These are phyloP conservation scores for Chlorociboria aeruginascens DNA, from an alignment of 495 filamentous ascomycete genomes.

Conservation along the genomic window DNA sequence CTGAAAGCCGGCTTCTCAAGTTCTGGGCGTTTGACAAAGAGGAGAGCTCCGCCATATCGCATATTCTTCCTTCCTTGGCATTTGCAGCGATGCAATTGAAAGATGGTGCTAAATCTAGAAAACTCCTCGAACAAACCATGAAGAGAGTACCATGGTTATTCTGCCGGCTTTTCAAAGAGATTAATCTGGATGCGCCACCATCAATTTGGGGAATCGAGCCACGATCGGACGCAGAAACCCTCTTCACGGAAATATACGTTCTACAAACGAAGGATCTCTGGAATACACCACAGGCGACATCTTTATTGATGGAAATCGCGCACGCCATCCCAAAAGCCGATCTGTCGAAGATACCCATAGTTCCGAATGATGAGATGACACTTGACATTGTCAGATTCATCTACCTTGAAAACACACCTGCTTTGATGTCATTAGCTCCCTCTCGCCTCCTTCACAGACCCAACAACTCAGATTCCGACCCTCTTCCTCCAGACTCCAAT, in stretches of 20 bases:
- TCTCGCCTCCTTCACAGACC: slow-evolving; percentile 32
- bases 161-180: slow-evolving; percentile 58
- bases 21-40: slow-evolving; percentile 24
- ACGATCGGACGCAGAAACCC: slow-evolving; percentile 51
- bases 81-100: slow-evolving; percentile 62
- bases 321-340: slow-evolving; percentile 34
- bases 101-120: slow-evolving; percentile 49
- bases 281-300: slow-evolving; percentile 64
- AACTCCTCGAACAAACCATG: slow-evolving; percentile 52
- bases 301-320: slow-evolving; percentile 62
- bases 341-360: slow-evolving; percentile 23
- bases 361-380: slow-evolving; percentile 39
- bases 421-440: slow-evolving; percentile 49
- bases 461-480: slow-evolving; percentile 54
- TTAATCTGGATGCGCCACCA: slow-evolving; percentile 61
- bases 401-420: slow-evolving; percentile 59
- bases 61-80: slow-evolving; percentile 59
- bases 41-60: slow-evolving; percentile 38
- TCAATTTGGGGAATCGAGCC: slow-evolving; percentile 72
- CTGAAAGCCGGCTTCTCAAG: background rate
- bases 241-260: slow-evolving; percentile 72
- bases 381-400: slow-evolving; percentile 65
- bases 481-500: slow-evolving; percentile 49
- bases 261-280: slow-evolving; percentile 75
- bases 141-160: slow-evolving; percentile 71